A percentile compares a stretch with the other conserved stretches of the same genome.
These are phyloP conservation scores for Tagetes erecta DNA, from an alignment of 129 eudicot genomes.

Conservation along the genomic window DNA sequence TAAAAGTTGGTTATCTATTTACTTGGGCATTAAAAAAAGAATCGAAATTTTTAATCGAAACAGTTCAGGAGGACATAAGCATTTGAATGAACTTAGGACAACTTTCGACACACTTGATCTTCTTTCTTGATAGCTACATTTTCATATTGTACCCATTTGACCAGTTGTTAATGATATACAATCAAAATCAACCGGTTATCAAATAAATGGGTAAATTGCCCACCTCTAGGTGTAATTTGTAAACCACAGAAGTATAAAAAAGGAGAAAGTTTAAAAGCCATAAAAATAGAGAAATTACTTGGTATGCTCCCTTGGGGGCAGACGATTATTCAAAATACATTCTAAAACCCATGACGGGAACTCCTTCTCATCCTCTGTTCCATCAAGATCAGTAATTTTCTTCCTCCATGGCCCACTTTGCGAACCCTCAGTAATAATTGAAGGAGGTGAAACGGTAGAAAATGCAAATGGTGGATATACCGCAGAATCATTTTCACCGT, in stretches of 20 bases:
- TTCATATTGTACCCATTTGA: not conserved
- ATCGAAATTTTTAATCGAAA: not conserved
- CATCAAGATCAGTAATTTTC: constrained; percentile 71
- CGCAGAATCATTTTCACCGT: constrained; percentile 61
- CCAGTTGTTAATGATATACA: not conserved
- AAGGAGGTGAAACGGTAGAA: constrained; percentile 66
- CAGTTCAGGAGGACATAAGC: not conserved
- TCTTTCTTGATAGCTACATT: constrained; percentile 4
- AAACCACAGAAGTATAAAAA: constrained; percentile 6
- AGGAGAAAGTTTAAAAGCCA: not conserved
- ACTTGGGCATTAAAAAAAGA: not conserved
- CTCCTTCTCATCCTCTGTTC: constrained; percentile 92
- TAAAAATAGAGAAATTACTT: constrained; percentile 52
- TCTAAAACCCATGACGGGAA: constrained; percentile 93
- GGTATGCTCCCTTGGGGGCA: constrained; percentile 89
- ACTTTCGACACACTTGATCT: not conserved
- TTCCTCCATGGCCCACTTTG: constrained; percentile 95
- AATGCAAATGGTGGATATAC: constrained; percentile 91
- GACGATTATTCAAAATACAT: constrained; percentile 77
- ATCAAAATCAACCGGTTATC: not conserved
- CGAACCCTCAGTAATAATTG: constrained; percentile 88
- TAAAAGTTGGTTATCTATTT: constrained; percentile 5
- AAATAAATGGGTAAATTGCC: not conserved
- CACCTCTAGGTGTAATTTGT: not conserved
- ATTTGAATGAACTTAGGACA: not conserved